Base-by-base conservation (phyloP, 1,139 yeast species). In the Diutina rugosa region DNA sequence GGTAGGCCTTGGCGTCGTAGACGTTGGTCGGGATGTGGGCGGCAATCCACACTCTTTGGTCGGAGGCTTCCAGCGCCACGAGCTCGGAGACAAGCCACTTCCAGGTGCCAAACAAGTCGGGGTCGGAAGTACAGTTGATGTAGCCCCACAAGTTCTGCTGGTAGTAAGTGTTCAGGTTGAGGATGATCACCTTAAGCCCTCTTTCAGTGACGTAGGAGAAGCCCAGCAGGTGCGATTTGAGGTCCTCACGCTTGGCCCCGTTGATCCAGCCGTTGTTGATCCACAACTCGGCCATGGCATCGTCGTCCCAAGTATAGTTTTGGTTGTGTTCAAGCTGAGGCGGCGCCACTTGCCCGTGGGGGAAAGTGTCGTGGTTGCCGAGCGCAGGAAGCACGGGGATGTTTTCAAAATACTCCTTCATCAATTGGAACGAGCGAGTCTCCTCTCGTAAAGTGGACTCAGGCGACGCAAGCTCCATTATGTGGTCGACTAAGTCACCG, bases 301-400 rank as follows among this genome's bases (percentile, higher is more conserved):
- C 84, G 14, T 77, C 73, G 63, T 85, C 84, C 81, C 84, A 84
- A 55, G 77, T 72, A 63, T 81, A 82, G 58, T 79, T 68, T 7
- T 61, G 57, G 56, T 57, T 57, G 59, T 71, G 77, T 57, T 75
- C 70, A 55, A 67, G 68, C 57, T 63, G 69, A 45, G 66, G 58
- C 54, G 85, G 87, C 1, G 90, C 85, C 57, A 83, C 66, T 66
- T 84, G 89, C 18, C 85, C 87, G 63, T 82, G 84, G 16, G 90
- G 90, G 73, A 79, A 85, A 21, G 85, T 80, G 63, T 85, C 90
- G 66, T 85, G 90, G 67, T 85, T 85, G 18, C 91, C 90, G 62
- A 85, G 70, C 41, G 80, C 81, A 10, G 89, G 78, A 63, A 72
- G 84, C n/a, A 85, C 80, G 2, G 89, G 85, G 18, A 81, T 67